Evolutionary conservation across 768 basidiomycete species (phyloP).

Genomic region (Lactarius vividus): DNA sequence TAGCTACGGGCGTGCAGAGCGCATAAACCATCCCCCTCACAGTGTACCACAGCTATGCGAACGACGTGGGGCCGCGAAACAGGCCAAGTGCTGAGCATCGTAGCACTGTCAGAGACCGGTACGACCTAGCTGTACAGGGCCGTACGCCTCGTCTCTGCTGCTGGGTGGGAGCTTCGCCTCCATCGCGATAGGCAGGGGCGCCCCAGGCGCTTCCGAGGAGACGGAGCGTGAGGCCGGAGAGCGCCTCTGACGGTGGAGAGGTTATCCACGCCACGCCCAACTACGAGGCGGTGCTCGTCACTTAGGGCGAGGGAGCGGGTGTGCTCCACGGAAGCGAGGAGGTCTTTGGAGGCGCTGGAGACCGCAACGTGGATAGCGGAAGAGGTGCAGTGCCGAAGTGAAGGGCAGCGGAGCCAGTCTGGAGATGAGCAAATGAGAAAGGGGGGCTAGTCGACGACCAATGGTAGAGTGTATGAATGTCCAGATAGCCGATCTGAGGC

Average conservation of each 20-base stretch:
- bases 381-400: slow-evolving; percentile 22
- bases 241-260: slow-evolving; percentile 35
- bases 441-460: too few relatives aligned
- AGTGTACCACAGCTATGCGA: slow-evolving; percentile 53
- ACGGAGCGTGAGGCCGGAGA: slow-evolving; percentile 45
- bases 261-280: slow-evolving; percentile 56
- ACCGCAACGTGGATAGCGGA: slow-evolving; percentile 52
- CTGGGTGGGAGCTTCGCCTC: slow-evolving; percentile 38
- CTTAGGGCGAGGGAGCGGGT: slow-evolving; percentile 39
- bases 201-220: slow-evolving; percentile 29
- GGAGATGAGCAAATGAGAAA: too few relatives aligned
- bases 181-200: slow-evolving; percentile 31
- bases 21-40: slow-evolving; percentile 37
- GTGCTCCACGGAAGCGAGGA: slow-evolving; percentile 51
- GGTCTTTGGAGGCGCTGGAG: slow-evolving; percentile 48
- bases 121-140: slow-evolving; percentile 44
- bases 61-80: slow-evolving; percentile 53
- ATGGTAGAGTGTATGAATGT: too few relatives aligned
- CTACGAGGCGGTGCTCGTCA: slow-evolving; percentile 58
- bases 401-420: too few relatives aligned
- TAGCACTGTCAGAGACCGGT: slow-evolving; percentile 37
- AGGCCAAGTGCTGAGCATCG: slow-evolving; percentile 44
- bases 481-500: too few relatives aligned
- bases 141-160: slow-evolving; percentile 45
- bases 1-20: slow-evolving; percentile 39